phyloP scores from a whole-genome alignment of 2,329 filamentous ascomycete species.

The Ophiostoma montium region DNA sequence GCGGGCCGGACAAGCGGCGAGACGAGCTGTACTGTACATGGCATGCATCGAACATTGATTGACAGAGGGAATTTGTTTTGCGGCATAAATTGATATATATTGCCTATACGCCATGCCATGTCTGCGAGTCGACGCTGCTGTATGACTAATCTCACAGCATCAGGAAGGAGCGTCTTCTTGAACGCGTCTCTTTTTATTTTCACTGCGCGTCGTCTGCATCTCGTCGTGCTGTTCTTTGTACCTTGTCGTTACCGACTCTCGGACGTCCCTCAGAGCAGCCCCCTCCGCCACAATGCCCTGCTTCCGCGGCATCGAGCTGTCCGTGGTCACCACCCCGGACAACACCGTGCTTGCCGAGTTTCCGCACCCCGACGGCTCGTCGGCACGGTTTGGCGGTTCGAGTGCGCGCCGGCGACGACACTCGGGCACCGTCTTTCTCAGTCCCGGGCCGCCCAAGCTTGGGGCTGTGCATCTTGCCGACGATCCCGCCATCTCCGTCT shows the following conservation, averaged over 20 bases:
- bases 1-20: too few species aligned
- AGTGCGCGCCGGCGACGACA: slow-evolving; percentile 13
- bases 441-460: slow-evolving; percentile 2
- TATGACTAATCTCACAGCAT: too few species aligned
- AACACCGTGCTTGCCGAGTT: slow-evolving; percentile 34
- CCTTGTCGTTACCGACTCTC: not conserved
- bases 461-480: not conserved
- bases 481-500: slow-evolving; percentile 35
- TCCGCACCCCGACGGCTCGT: slow-evolving; percentile 37
- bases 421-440: slow-evolving; percentile 2
- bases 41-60: too few species aligned
- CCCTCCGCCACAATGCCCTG: slow-evolving; percentile 29
- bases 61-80: too few species aligned
- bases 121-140: too few species aligned
- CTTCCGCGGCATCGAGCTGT: slow-evolving; percentile 34
- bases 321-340: slow-evolving; percentile 23
- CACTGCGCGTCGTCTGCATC: too few species aligned
- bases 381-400: slow-evolving; percentile 20
- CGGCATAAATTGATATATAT: too few species aligned
- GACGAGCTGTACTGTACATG: not conserved
- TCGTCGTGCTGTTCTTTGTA: too few species aligned
- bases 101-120: too few species aligned
- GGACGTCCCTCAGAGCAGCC: too few species aligned
- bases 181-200: not conserved
- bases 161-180: not conserved